Evolutionary conservation across 371 early-diverging fungal genomes (phyloP).

Genomic region (Rhizopus sp.): DNA sequence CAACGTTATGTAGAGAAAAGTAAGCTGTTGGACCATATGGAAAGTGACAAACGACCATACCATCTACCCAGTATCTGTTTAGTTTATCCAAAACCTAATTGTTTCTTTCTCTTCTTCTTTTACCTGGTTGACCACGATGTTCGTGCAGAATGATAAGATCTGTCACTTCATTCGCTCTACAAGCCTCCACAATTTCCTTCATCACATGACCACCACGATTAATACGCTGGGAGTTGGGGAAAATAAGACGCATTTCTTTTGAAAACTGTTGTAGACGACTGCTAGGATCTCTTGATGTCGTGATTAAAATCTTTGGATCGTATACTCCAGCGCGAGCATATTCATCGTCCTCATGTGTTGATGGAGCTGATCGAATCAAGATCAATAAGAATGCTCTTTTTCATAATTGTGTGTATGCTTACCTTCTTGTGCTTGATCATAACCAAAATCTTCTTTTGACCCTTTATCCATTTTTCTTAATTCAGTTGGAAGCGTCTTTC

Average conservation of each 20-base stretch:
- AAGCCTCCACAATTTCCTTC: slow-evolving; percentile 94
- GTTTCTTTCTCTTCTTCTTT: background rate
- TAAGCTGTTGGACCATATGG: slow-evolving; percentile 99
- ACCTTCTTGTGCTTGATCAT: slow-evolving; percentile 89
- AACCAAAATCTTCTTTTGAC: slow-evolving; percentile 77
- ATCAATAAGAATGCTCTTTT: background rate
- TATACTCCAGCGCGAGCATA: slow-evolving; percentile 91
- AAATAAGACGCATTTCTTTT: slow-evolving; percentile 96
- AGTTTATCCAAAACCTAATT: background rate
- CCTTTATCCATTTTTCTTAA: slow-evolving; percentile 76
- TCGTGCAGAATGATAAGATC: slow-evolving; percentile 97
- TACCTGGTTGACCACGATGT: slow-evolving; percentile 96
- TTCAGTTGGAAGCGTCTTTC: slow-evolving; percentile 84
- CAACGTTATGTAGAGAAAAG: slow-evolving; percentile 97
- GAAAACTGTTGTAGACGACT: slow-evolving; percentile 94
- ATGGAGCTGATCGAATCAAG: slow-evolving; percentile 48
- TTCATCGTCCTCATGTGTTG: slow-evolving; percentile 94
- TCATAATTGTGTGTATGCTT: slow-evolving; percentile 5
- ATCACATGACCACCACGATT: slow-evolving; percentile 98
- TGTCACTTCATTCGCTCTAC: slow-evolving; percentile 93
- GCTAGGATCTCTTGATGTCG: slow-evolving; percentile 97
- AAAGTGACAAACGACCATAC: slow-evolving; percentile 95
- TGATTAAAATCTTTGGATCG: slow-evolving; percentile 93
- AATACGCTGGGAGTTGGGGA: slow-evolving; percentile 97
- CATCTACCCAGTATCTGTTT: slow-evolving; percentile 57